These are phyloP conservation scores for Umbelopsis sp. DNA, from an alignment of 192 early-diverging fungal species.

Conservation along the genomic window DNA sequence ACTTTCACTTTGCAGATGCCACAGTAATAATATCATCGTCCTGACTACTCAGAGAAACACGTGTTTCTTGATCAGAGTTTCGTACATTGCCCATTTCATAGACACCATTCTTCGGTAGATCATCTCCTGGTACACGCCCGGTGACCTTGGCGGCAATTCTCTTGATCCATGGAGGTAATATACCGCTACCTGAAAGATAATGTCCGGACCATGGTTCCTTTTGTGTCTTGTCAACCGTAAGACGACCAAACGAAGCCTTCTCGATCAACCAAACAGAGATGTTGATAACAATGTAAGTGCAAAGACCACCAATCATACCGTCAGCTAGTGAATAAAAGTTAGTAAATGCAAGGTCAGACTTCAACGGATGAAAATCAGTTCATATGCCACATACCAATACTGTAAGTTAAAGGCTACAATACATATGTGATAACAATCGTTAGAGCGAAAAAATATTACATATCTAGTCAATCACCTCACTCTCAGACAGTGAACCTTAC, in stretches of 20 bases:
- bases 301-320: constrained; percentile 70
- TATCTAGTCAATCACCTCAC: background rate
- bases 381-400: constrained; percentile 37
- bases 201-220: constrained; percentile 13
- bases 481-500: background rate
- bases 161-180: constrained; percentile 7
- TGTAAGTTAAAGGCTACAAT: constrained; percentile 66
- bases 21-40: no score
- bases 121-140: background rate
- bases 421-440: background rate
- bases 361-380: background rate
- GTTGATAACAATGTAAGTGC: constrained; percentile 72
- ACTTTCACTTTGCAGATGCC: background rate
- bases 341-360: background rate
- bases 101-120: background rate
- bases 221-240: constrained; percentile 36
- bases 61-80: background rate
- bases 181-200: background rate
- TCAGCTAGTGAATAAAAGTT: constrained; percentile 48
- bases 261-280: constrained; percentile 53
- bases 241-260: constrained; percentile 56
- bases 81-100: background rate
- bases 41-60: background rate
- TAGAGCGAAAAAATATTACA: no score
- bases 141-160: background rate